Conservation (phyloP, 2,329 filamentous ascomycete species). For the Clonostachys sp. region DNA sequence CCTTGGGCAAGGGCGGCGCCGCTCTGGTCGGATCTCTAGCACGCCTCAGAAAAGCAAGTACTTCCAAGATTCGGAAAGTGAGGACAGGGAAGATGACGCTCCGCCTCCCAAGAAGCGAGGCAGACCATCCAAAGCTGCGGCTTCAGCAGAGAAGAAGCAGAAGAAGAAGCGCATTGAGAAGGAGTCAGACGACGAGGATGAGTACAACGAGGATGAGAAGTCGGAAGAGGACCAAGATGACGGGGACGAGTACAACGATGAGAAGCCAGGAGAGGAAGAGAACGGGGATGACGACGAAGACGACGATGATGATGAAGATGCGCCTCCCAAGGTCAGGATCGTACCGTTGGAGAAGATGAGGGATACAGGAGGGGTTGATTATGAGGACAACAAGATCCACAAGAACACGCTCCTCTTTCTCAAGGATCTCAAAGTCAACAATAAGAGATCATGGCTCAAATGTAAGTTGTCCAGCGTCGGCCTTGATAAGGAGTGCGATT, state of each 20-base stretch:
- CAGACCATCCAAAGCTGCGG: slow-evolving; percentile 12
- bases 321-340: slow-evolving; percentile 23
- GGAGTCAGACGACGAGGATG: slow-evolving; percentile 2
- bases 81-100: slow-evolving; percentile 7
- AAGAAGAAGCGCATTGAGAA: slow-evolving; percentile 8
- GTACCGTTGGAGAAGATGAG: slow-evolving; percentile 28
- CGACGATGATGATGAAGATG: slow-evolving; percentile 29
- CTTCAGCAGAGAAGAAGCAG: slow-evolving; percentile 4
- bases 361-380: slow-evolving; percentile 29
- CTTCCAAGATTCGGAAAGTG: slow-evolving; percentile 34
- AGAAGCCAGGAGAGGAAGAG: slow-evolving; percentile 15
- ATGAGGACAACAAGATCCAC: slow-evolving; percentile 48
- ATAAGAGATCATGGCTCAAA: slow-evolving; percentile 55
- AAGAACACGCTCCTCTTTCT: slow-evolving; percentile 55
- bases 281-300: slow-evolving; percentile 17
- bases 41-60: slow-evolving; percentile 45
- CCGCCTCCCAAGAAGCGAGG: slow-evolving; percentile 13
- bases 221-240: background rate
- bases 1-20: slow-evolving; percentile 27
- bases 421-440: slow-evolving; percentile 54
- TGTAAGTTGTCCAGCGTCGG: slow-evolving; percentile 25
- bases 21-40: slow-evolving; percentile 40
- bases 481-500: background rate
- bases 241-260: slow-evolving; percentile 14
- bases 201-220: slow-evolving; percentile 8